A percentile compares a stretch with the other conserved stretches of the same genome.
Evolutionary conservation across 306 rosid genomes (phyloP).

Genomic region (Vigna unguiculata): DNA sequence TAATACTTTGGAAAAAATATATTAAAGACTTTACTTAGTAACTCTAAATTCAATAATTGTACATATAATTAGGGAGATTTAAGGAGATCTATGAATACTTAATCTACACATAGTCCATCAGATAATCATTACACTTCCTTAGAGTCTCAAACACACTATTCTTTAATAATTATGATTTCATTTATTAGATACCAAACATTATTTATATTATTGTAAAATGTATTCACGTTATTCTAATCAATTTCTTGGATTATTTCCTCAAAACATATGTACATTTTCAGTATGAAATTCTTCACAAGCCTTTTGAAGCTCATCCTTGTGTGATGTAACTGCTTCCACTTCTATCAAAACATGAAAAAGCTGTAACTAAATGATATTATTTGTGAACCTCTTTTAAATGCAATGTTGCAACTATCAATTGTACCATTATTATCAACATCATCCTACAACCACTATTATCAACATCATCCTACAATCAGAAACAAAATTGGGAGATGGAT

Average conservation of each 20-base stretch:
- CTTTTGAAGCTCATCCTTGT: slow-evolving; percentile 74
- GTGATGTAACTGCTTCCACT: slow-evolving; percentile 84
- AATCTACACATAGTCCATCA: too few species aligned
- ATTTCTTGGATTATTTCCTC: slow-evolving; percentile 75
- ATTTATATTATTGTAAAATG: background rate
- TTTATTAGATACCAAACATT: background rate
- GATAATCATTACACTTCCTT: too few species aligned
- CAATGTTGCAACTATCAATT: slow-evolving; percentile 83
- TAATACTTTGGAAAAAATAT: too few species aligned
- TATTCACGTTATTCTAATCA: slow-evolving; percentile 77
- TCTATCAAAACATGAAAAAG: slow-evolving; percentile 83
- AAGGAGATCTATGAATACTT: too few species aligned
- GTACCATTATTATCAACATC: too few species aligned
- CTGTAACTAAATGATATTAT: slow-evolving; percentile 71
- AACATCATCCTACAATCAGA: slow-evolving; percentile 67
- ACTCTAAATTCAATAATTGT: too few species aligned
- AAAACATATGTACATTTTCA: slow-evolving; percentile 55
- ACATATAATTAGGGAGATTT: too few species aligned
- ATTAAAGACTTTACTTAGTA: too few species aligned
- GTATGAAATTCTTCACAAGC: slow-evolving; percentile 80
- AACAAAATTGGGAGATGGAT: slow-evolving; percentile 18
- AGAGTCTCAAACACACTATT: too few species aligned
- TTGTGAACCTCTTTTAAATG: slow-evolving; percentile 68
- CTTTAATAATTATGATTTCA: background rate
- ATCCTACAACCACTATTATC: slow-evolving; percentile 80